A percentile compares a stretch with the other conserved stretches of the same genome.
These are phyloP conservation scores for Amphibolis antarctica DNA, from an alignment of 106 monocot species.

Conservation along the genomic window DNA sequence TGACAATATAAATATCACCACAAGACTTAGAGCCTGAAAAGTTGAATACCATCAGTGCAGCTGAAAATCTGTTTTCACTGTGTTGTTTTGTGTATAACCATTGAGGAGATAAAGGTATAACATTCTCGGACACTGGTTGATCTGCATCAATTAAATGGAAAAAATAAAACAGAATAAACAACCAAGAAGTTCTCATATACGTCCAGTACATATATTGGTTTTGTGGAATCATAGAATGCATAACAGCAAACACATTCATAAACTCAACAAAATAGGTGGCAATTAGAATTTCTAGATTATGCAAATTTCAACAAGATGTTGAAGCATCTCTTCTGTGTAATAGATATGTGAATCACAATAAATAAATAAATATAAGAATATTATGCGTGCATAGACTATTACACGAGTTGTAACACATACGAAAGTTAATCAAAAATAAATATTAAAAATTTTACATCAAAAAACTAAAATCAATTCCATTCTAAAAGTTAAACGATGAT, in stretches of 20 bases:
- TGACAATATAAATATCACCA: not conserved
- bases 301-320: no score
- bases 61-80: slow-evolving; percentile 32
- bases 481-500: no score
- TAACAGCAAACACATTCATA: no score
- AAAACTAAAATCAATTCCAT: not conserved
- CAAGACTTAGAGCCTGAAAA: not conserved
- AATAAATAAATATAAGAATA: no score
- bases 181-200: not conserved
- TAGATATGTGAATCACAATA: no score
- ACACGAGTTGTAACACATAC: no score
- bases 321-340: no score
- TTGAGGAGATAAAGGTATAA: slow-evolving; percentile 86
- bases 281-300: not conserved
- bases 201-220: not conserved
- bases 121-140: slow-evolving; percentile 51
- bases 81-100: slow-evolving; percentile 82
- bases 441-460: not conserved
- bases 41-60: slow-evolving; percentile 8
- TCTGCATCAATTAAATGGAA: slow-evolving; percentile 32
- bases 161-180: not conserved
- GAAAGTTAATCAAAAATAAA: no score
- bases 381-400: no score
- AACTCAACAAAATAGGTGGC: not conserved
- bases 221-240: not conserved